Evolutionary conservation across 495 filamentous ascomycete species (phyloP), one percentile per base, ranked within the genome.

Genomic region (Talaromyces adpressus): DNA sequence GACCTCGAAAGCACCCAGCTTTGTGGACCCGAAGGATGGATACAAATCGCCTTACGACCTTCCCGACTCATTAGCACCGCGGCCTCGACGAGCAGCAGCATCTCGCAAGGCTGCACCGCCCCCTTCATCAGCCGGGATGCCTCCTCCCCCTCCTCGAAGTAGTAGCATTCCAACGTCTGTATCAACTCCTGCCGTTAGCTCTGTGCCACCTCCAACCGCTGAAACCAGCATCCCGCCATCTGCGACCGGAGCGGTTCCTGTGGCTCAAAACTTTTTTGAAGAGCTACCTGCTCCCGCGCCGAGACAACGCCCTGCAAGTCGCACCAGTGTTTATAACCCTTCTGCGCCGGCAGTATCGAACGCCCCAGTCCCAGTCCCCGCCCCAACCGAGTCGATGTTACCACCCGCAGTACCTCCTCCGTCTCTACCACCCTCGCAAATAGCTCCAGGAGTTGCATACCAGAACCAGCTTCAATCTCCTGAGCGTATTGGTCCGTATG

Each of bases 11-110:
- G 69, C 81, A 68, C 66, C 89, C 83, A 97, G 93, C 70, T 98
- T 96, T 72, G 90, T 84, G 5, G 88, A 92, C 69, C 93, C 90
- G 7, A 98, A 95, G 72, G 87, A 92, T 49, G 93, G 93, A 9
- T 98, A 98, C 71, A 82, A 85, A 32, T 97, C 92, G 25, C 94
- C 94, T 4, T 98, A 96, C 67, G 94, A 98, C 73, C 82, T 98
- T 4, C 94, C 94, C 2, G 91, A 95, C 75, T 93, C 96, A 56
- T 81, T 97, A 16, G 81, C 87, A 18, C 23, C 52, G 16, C 84
- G 85, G 61, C 88, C 88, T 30, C 82, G 84, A 74, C 77, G 71
- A 85, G 85, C 77, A 75, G 83, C 68, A 20, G 65, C 68, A 30
- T 16, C 36, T 16, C 68, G 70, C 6, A 79, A 72, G 59, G 67